Conservation (phyloP, 805 yeast species). For the Myxozyma kluyveri region DNA sequence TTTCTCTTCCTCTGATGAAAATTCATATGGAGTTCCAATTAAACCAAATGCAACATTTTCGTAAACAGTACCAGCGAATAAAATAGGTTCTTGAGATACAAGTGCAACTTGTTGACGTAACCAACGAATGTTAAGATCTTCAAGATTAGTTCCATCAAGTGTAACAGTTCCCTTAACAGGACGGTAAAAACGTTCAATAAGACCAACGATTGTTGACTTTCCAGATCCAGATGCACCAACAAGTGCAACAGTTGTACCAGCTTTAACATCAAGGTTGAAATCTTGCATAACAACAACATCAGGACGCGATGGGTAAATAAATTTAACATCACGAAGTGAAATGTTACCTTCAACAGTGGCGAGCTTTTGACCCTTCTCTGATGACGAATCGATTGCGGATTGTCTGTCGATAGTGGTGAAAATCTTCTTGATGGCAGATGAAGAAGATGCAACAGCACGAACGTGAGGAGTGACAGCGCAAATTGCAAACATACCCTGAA, state of each 20-base stretch:
- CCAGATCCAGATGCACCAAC: constrained; percentile 79
- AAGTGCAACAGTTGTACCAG: constrained; percentile 82
- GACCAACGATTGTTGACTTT: constrained; percentile 47
- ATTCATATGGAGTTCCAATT: constrained; percentile 33
- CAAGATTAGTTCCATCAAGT: constrained; percentile 50
- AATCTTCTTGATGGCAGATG: constrained; percentile 43
- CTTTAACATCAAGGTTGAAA: constrained; percentile 47
- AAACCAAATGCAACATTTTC: constrained; percentile 82
- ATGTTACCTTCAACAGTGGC: constrained; percentile 41
- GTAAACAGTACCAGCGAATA: constrained; percentile 75
- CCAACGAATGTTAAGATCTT: constrained; percentile 50
- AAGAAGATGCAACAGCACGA: constrained; percentile 41
- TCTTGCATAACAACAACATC: constrained; percentile 34
- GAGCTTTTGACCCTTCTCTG: constrained; percentile 29
- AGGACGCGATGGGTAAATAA: constrained; percentile 38
- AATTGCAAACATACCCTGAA: constrained; percentile 42
- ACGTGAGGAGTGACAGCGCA: constrained; percentile 45
- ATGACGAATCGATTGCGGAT: constrained; percentile 41
- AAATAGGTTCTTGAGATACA: constrained; percentile 55
- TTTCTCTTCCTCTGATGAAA: constrained; percentile 42
- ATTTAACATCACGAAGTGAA: constrained; percentile 31
- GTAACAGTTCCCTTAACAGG: constrained; percentile 49
- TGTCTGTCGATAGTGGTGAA: constrained; percentile 45
- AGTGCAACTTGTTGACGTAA: constrained; percentile 55
- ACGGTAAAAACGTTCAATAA: constrained; percentile 58